Percentiles rank a stretch among this genome's conserved stretches.
Conservation (phyloP, 1,139 yeast genomes). For the Suhomyces bokatorum region DNA sequence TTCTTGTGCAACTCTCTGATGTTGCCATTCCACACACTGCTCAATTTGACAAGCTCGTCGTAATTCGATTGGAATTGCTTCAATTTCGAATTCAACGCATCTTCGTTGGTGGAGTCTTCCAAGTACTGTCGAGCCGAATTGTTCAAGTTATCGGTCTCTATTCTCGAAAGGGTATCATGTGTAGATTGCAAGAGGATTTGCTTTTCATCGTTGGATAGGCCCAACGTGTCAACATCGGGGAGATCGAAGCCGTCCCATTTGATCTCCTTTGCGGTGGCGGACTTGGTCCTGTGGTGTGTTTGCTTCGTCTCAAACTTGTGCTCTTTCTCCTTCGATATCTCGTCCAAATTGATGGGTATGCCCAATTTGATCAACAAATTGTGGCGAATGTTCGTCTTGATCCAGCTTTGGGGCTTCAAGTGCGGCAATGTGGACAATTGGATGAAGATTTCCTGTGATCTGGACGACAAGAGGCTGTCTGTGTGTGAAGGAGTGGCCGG, state of each 20-base stretch:
- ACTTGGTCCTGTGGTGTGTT: slow-evolving; percentile 20
- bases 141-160: slow-evolving; percentile 40
- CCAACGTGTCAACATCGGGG: slow-evolving; percentile 28
- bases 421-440: slow-evolving; percentile 44
- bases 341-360: slow-evolving; percentile 60
- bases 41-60: slow-evolving; percentile 32
- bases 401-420: slow-evolving; percentile 58
- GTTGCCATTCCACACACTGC: slow-evolving; percentile 53
- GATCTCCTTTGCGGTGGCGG: slow-evolving; percentile 32
- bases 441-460: slow-evolving; percentile 31
- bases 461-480: slow-evolving; percentile 20
- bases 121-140: slow-evolving; percentile 35
- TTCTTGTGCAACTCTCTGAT: slow-evolving; percentile 47
- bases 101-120: slow-evolving; percentile 21
- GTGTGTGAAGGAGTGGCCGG: neutral
- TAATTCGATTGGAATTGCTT: slow-evolving; percentile 30
- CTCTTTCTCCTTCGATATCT: slow-evolving; percentile 25
- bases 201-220: slow-evolving; percentile 23
- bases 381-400: slow-evolving; percentile 56
- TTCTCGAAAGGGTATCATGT: slow-evolving; percentile 26
- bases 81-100: slow-evolving; percentile 30
- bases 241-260: slow-evolving; percentile 34
- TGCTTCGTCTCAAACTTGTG: slow-evolving; percentile 2
- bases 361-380: slow-evolving; percentile 57
- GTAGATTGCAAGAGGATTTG: slow-evolving; percentile 24